A percentile compares a stretch with the other conserved stretches of the same genome.
These are phyloP conservation scores for Claviceps paspali DNA, from an alignment of 2,329 filamentous ascomycete genomes.

Conservation along the genomic window DNA sequence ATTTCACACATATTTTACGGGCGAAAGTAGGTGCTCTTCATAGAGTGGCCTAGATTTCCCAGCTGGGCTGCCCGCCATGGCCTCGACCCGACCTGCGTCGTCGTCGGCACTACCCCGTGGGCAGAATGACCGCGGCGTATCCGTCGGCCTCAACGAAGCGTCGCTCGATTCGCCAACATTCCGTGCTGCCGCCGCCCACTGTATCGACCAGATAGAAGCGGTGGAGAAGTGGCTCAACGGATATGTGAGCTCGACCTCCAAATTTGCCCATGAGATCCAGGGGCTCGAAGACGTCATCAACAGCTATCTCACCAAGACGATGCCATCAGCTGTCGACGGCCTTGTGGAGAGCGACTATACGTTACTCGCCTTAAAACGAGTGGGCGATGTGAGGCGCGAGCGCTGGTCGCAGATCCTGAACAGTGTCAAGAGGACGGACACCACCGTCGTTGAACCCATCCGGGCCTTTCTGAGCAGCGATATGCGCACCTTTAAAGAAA, in stretches of 20 bases:
- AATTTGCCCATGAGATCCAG: conserved; percentile 45
- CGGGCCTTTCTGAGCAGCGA: conserved; percentile 64
- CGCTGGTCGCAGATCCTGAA: conserved; percentile 68
- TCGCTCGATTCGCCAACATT: conserved; percentile 94
- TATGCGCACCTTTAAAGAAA: conserved; percentile 74
- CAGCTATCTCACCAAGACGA: conserved; percentile 57
- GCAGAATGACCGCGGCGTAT: conserved; percentile 30
- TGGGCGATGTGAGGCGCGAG: conserved; percentile 73
- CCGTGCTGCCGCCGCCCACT: conserved; percentile 72
- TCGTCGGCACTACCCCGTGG: conserved; percentile 4
- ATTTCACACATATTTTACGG: too few species aligned
- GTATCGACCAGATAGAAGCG: conserved; percentile 78
- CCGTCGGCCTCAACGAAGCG: conserved; percentile 84
- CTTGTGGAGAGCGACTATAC: conserved; percentile 93
- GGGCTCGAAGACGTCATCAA: conserved; percentile 69
- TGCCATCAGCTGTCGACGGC: conserved; percentile 67
- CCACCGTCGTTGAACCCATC: conserved; percentile 66
- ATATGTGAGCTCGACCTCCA: conserved; percentile 37
- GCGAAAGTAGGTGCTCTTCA: too few species aligned
- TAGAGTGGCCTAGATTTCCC: too few species aligned
- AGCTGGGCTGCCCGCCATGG: conserved; percentile 8
- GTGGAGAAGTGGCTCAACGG: conserved; percentile 81
- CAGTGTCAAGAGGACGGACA: conserved; percentile 64
- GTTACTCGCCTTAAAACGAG: conserved; percentile 67
- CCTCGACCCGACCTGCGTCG: conserved; percentile 6